phyloP scores from a whole-genome alignment of 495 filamentous ascomycete species.

The Penicillium salamii region DNA sequence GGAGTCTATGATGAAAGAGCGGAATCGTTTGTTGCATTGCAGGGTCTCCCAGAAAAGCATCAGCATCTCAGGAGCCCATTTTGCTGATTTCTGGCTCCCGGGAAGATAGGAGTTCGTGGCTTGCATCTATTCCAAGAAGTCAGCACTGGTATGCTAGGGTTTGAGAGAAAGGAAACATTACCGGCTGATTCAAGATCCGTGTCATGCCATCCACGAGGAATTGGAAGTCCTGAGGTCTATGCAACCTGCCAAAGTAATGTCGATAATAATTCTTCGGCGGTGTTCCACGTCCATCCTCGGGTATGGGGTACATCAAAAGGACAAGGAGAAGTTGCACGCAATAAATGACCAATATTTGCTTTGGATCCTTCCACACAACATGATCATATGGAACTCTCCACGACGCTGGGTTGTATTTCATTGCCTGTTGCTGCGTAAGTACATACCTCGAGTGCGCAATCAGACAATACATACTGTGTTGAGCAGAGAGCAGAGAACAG shows the following conservation, averaged over 20 bases:
- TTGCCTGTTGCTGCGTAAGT: conserved; percentile 53
- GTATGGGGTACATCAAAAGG: conserved; percentile 85
- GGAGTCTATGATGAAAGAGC: conserved; percentile 95
- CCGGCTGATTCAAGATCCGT: conserved; percentile 85
- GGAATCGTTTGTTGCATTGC: conserved; percentile 97
- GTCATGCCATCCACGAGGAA: conserved; percentile 97
- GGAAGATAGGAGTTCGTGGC: conserved; percentile 85
- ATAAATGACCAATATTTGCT: conserved; percentile 87
- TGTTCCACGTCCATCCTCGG: conserved; percentile 61
- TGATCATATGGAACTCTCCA: conserved; percentile 97
- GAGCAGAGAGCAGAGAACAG: conserved; percentile 83
- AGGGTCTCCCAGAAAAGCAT: conserved; percentile 97
- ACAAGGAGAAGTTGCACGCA: conserved; percentile 88
- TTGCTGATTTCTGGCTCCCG: conserved; percentile 73
- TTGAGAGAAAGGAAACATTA: conserved; percentile 22
- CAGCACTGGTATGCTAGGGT: neutral
- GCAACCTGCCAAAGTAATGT: conserved; percentile 85
- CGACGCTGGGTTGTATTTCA: conserved; percentile 94
- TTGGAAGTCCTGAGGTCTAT: conserved; percentile 95
- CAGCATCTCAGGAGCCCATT: conserved; percentile 93
- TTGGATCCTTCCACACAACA: conserved; percentile 89
- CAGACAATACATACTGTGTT: conserved; percentile 72
- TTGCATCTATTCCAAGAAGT: conserved; percentile 57
- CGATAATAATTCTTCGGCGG: conserved; percentile 87
- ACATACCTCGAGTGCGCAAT: neutral